Evolutionary conservation across 768 basidiomycete species (phyloP), one percentile per base, ranked within the genome.

Genomic region (Leccinellum luteum): DNA sequence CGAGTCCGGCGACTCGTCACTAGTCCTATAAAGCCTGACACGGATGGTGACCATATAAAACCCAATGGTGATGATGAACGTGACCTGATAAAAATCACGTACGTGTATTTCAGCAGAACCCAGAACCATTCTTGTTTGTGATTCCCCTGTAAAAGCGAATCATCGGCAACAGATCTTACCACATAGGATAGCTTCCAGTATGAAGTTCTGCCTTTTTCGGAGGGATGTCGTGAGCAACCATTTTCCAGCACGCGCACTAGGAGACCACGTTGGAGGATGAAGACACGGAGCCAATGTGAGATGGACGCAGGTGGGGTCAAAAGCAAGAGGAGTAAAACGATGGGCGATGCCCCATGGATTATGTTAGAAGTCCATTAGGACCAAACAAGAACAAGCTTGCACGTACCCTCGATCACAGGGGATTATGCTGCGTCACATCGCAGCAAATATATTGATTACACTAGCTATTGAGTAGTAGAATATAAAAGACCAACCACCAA

Each of bases 1-100:
- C 17, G n/a, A 2, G 6, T 32, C 28, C 9, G 43, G 8, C 13
- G 3, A 5, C 6, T 43, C 48, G 32, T 15, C 47, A 4, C 45
- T 34, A 28, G 48, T 51, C 44, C 38, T 53, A 21, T 56, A 47
- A 34, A 69, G 17, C 1, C 70, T 73, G 32, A 76, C 65, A 32
- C 75, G 76, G 25, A 78, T 67, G 34, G 76, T 76, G 50, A 77
- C 71, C 74, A 77, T 73, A 63, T 74, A 38, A 75, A 64, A 76
- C 78, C 4, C 70, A 63, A 78, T 76, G 9, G 69, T 71, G 54
- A 77, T 76, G 54, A 77, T 73, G 25, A 73, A 75, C 13, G 68
- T 69, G 45, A 72, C 61, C 75, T 76, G 28, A 19, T 45, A 14
- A 9, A 43, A 21, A 6, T 35, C 34, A 23, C 9, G 19, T 8